Conservation (phyloP, 257 asterid genomes). For the Verbena officinalis region DNA sequence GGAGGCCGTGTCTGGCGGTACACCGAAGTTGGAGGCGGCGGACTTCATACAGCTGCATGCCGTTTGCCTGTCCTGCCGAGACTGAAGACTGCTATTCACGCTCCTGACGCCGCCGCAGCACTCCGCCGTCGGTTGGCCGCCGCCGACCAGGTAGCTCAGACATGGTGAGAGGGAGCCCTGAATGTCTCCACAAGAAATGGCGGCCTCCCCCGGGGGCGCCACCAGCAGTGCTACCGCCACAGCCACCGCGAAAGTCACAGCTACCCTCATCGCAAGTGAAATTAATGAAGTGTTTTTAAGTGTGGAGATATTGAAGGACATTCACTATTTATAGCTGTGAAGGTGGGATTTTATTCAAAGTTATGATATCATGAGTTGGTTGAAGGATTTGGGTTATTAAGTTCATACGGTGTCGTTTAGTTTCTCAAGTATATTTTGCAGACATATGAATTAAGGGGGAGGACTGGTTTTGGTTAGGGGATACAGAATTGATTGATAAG, state of each 20-base stretch:
- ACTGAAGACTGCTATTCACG: constrained; percentile 24
- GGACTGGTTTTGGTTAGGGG: constrained; percentile 27
- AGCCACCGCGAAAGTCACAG: constrained; percentile 27
- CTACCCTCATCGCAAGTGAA: constrained; percentile 41
- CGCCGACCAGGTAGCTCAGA: constrained; percentile 38
- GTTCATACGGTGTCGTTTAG: too few species aligned
- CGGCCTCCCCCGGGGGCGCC: constrained; percentile 42
- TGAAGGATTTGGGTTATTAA: too few species aligned
- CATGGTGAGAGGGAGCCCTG: constrained; percentile 43
- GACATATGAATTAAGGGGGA: constrained; percentile 11
- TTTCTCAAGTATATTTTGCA: background rate
- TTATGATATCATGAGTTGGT: too few species aligned
- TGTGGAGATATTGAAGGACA: background rate
- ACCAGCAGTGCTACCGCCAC: too few species aligned
- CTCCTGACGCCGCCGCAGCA: constrained; percentile 53
- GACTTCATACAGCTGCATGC: constrained; percentile 59
- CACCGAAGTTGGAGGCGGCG: constrained; percentile 43
- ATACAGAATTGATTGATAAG: constrained; percentile 27
- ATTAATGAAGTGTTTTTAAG: background rate
- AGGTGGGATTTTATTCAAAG: constrained; percentile 6
- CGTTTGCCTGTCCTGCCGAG: constrained; percentile 46
- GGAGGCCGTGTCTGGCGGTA: constrained; percentile 47
- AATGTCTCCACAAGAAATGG: constrained; percentile 51
- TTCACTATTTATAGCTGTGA: constrained; percentile 30
- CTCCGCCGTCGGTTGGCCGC: constrained; percentile 37